Base-by-base conservation (phyloP, 257 asterid genomes). In the Mentha longifolia region DNA sequence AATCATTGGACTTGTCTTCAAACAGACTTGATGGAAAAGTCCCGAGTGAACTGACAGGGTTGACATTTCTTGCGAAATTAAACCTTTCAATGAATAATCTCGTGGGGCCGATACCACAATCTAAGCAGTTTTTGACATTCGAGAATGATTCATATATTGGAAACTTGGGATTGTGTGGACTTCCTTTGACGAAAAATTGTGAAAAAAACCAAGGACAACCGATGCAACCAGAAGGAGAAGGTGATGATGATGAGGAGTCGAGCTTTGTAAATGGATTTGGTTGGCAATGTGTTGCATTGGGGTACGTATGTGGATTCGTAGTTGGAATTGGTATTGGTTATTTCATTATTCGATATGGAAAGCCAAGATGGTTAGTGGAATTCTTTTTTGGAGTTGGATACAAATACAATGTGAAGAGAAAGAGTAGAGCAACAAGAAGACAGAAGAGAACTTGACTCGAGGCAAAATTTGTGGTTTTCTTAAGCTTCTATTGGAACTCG, bases 51-150 rank as follows among this genome's bases (percentile, higher is more conserved):
- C 19, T 78, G 31, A 8, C 51, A 13, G 22, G 47, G 12, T 13
- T 73, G 14, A 73, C 78, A 35, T 68, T 55, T 57, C 59, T 73
- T 2, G 11, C 51, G 4, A 6, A 0, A 19, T 15, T 78, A 2
- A 73, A 78, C 25, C 16, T 78, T 43, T 78, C 76, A 0, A 5
- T 51, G 42, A 73, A 73, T 51, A 49, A 50, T 46, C 61, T 78
- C 11, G 50, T 37, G 9, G 78, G 76, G 7, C 7, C 8, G 10
- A 73, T 67, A n/a, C 72, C 61, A n/a, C 45, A 49, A 17, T 33
- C 73, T 22, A 4, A 11, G 9, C 61, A 67, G 5, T 17, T 77
- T 42, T 13, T 13, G n/a, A 72, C 74, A 5, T 77, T 76, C 57
- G 50, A 50, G 5, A 72, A 70, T 25, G 19, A 14, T 6, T 76